Base-by-base conservation (phyloP, 768 basidiomycete species). In the Leccinum uliginosum region DNA sequence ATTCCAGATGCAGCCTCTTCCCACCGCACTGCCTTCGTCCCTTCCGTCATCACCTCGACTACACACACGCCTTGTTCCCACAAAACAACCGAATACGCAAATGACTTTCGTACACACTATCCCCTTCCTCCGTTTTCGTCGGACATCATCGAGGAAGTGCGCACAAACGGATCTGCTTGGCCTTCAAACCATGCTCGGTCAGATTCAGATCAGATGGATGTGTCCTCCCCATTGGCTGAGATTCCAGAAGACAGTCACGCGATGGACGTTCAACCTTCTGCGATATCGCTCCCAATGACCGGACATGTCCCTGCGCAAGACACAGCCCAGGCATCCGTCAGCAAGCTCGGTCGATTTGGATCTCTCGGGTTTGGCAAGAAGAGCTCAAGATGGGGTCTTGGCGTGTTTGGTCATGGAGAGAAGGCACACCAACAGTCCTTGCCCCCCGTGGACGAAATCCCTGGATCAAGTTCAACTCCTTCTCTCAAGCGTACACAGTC, bases 401-500 rank as follows among this genome's bases (percentile, higher is more conserved):
- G 67, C 44, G 85, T 90, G 78, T 91, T 92, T 71, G 86, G 89
- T 29, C 74, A 79, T 48, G 78, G 81, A 43, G 89, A 91, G 67
- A 89, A 89, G 65, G 76, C 76, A 17, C 80, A 84, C 65, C 83
- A 82, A 56, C 77, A 78, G 51, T 70, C 74, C 6, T 74, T 91
- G 8, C 83, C 89, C 35, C 86, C 89, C 34, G 83, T 90, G 35
- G 88, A 91, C 45, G 89, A 92, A 74, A 74, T 82, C 19, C 82
- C 82, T 12, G 76, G 80, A 23, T 73, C 78, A 21, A 76, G 73
- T 57, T 82, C 80, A 54, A 81, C 80, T 5, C 80, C 86, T 26
- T 84, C 85, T 3, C 82, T 89, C 69, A 92, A 92, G 71, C 86
- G 91, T 55, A 80, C 87, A 23, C 84, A 89, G 62, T 89, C 91